These are phyloP conservation scores for Trichoderma cornu-damae DNA, from an alignment of 2,329 filamentous ascomycete species.

Conservation along the genomic window DNA sequence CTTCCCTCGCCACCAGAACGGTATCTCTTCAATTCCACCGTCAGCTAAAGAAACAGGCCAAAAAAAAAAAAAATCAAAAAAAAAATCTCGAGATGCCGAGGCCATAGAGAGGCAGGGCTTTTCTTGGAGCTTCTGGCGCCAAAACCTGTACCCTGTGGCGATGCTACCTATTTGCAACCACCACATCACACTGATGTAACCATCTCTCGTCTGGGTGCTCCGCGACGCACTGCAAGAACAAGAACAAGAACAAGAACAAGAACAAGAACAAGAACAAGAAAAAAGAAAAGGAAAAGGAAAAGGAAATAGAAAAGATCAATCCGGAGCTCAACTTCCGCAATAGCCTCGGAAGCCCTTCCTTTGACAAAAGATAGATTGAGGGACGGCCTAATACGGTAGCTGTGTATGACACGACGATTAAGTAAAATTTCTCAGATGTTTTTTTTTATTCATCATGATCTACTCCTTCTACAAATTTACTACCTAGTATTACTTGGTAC, in stretches of 20 bases:
- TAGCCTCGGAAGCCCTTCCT: no score
- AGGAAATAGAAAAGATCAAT: not conserved
- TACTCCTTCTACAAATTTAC: no score
- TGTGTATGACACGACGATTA: not conserved
- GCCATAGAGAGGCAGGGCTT: not conserved
- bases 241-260: no score
- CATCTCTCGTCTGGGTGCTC: not conserved
- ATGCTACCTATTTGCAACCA: not conserved
- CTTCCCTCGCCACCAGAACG: not conserved
- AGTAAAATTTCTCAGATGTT: no score
- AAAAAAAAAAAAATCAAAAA: no score
- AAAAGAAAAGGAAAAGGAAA: no score
- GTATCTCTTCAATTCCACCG: not conserved
- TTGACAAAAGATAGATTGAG: no score
- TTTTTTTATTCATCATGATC: no score
- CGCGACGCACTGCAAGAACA: not conserved
- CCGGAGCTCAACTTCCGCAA: conserved; percentile 2
- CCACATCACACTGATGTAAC: conserved; percentile 16
- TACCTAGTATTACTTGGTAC: no score
- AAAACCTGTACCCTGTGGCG: not conserved
- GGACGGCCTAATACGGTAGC: no score
- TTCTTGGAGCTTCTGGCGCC: not conserved
- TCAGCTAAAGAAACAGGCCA: not conserved
- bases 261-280: no score
- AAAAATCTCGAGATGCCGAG: no score